Evolutionary conservation across 2,329 filamentous ascomycete genomes (phyloP).

Genomic region (Cladophialophora psammophila): DNA sequence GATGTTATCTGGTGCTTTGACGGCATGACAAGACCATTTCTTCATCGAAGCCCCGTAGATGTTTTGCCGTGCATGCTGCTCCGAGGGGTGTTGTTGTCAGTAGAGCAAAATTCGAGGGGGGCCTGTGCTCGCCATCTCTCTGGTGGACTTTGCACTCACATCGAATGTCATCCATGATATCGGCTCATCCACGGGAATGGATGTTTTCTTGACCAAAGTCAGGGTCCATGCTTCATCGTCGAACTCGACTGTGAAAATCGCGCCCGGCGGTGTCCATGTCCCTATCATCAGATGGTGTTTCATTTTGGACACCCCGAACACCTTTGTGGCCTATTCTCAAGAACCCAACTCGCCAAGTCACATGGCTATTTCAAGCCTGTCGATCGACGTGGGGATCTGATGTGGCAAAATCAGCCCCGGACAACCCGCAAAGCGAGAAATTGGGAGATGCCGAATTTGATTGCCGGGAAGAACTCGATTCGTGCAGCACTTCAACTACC

Average conservation of each 20-base stretch:
- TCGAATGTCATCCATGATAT: constrained; percentile 95
- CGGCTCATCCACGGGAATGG: constrained; percentile 81
- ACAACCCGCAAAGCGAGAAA: not conserved
- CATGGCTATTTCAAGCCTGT: constrained; percentile 9
- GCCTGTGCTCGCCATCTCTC: not conserved
- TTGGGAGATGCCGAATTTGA: not conserved
- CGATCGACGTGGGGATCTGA: not conserved
- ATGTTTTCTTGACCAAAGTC: constrained; percentile 78
- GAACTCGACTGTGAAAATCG: constrained; percentile 88
- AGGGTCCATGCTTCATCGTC: constrained; percentile 80
- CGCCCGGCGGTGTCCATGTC: constrained; percentile 87
- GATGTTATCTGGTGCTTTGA: constrained; percentile 78
- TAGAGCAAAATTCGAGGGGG: too few species aligned
- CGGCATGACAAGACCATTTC: constrained; percentile 84
- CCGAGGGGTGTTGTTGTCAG: not conserved
- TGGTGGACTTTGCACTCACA: constrained; percentile 59
- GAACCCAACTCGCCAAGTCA: not conserved
- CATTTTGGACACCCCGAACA: constrained; percentile 13
- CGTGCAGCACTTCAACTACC: not conserved
- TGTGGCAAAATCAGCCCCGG: not conserved
- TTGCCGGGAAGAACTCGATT: not conserved
- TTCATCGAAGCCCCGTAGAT: constrained; percentile 93
- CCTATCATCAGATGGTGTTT: constrained; percentile 86
- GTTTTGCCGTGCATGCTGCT: constrained; percentile 79
- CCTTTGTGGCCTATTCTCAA: too few species aligned